Base-by-base conservation (phyloP, 805 yeast genomes). In the Wickerhamiella vanderwaltii region DNA sequence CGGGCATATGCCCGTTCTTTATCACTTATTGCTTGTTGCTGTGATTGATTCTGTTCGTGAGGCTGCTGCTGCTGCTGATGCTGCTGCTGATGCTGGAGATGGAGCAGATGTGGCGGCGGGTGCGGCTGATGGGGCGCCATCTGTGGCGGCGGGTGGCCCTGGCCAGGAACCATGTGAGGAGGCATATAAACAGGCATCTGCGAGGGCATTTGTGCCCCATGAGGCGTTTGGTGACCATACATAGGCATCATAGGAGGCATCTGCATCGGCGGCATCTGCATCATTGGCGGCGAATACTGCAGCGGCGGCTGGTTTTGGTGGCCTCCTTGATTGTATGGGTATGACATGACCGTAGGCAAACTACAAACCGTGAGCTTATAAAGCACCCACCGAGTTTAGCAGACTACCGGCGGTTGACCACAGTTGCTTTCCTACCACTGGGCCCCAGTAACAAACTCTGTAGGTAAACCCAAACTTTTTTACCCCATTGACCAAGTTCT, bases 191-290 rank as follows among this genome's bases (percentile, higher is more conserved):
- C 26, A n/a, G 36, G 36, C 23, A 33, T 33, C 28, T 19, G 26
- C n/a, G 19, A 26, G 9, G 11, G 7, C 11, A 7, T 11, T 23
- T 23, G 26, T 11, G 26, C 26, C 9, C 26, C 26, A 11, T 23
- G 26, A 7, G 26, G 26, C 26, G 9, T 11, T 7, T 23, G 26
- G 4, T 33, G 26, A 18, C 36, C 36, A 13, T 33, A 33, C 36
- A 33, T 33, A 6, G 36, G 36, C 36, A 33, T 22, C 36, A 33
- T 33, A n/a, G 9, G 36, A 18, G 12, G 35, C 35, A 31, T 31
- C 13, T 33, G 36, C 36, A 33, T 33, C 26, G 26, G 26, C 11
- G 25, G 25, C 36, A 33, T 33, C 22, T 33, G 36, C 26, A 19
- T 20, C 26, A 20, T 19, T 19, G 13, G 25, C 11, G 36, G 36